Percentiles rank a stretch among this genome's conserved stretches.
These are phyloP conservation scores for Colletotrichum spinosum DNA, from an alignment of 2,329 filamentous ascomycete species.

Conservation along the genomic window DNA sequence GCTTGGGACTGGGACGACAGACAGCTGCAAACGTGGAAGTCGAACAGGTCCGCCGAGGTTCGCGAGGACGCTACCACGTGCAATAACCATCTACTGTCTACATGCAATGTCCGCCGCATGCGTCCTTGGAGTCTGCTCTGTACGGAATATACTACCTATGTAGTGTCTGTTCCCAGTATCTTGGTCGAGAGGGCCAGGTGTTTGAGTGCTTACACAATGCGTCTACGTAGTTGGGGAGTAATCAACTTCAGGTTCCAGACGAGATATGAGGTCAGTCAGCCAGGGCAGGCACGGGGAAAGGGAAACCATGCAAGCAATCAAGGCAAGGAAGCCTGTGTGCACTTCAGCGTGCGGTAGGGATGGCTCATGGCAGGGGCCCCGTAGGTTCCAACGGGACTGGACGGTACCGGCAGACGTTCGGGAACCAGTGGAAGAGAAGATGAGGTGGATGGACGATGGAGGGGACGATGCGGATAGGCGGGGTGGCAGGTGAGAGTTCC, in stretches of 20 bases:
- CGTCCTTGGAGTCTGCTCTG: too few relatives aligned
- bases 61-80: not conserved
- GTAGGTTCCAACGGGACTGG: constrained; percentile 2
- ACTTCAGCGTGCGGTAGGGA: not conserved
- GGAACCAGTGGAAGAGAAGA: constrained; percentile 24
- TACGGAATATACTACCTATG: too few relatives aligned
- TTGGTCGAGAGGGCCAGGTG: too few relatives aligned
- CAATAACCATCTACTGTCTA: too few relatives aligned
- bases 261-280: constrained; percentile 13
- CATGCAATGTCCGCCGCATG: not conserved
- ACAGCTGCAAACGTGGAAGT: not conserved
- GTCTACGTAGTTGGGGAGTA: too few relatives aligned
- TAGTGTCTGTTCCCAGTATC: not conserved
- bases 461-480: constrained; percentile 9
- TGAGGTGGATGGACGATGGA: not conserved
- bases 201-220: too few relatives aligned
- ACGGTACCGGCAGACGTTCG: constrained; percentile 23
- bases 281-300: not conserved
- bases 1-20: constrained; percentile 13
- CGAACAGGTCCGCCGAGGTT: constrained; percentile 12
- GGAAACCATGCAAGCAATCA: constrained; percentile 13
- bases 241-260: constrained; percentile 12
- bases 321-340: constrained; percentile 4
- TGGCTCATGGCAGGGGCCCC: too few relatives aligned
- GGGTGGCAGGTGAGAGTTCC: constrained; percentile 28